phyloP scores from a whole-genome alignment of 495 filamentous ascomycete genomes.

The Xylaria grammica region DNA sequence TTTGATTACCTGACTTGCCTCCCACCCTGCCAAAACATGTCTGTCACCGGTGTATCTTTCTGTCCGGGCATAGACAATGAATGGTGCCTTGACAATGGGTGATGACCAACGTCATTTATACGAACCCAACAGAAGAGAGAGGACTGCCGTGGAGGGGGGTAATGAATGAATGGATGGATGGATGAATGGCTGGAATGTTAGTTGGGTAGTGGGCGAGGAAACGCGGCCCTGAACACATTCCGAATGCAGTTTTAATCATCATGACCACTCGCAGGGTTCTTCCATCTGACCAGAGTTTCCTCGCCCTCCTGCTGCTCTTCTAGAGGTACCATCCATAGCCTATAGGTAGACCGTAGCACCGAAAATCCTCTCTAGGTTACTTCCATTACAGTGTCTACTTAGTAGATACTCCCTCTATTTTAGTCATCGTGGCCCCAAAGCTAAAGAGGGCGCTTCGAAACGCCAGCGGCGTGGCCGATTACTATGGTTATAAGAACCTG shows the following conservation, averaged over 20 bases:
- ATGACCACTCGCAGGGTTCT: slow-evolving; percentile 21
- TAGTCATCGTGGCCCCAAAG: neutral
- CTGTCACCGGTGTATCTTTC: slow-evolving; percentile 4
- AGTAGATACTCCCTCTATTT: slow-evolving; percentile 12
- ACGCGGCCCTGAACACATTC: slow-evolving; percentile 16
- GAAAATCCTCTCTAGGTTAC: too few relatives aligned
- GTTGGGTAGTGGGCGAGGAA: slow-evolving; percentile 3
- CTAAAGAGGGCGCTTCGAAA: neutral
- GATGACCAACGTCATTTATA: slow-evolving; percentile 4
- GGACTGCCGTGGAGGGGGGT: neutral
- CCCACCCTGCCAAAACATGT: slow-evolving; percentile 14
- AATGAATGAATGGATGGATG: neutral
- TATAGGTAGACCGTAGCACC: too few relatives aligned
- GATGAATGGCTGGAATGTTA: neutral
- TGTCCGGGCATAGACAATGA: neutral
- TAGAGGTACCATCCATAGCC: too few relatives aligned
- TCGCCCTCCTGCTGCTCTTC: too few relatives aligned
- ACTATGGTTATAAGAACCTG: neutral
- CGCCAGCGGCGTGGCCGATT: slow-evolving; percentile 8
- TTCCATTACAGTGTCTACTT: too few relatives aligned
- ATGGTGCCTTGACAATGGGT: neutral
- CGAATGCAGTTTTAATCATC: slow-evolving; percentile 21
- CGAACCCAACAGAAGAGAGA: neutral
- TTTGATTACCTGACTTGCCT: slow-evolving; percentile 10
- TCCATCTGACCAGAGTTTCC: neutral